Evolutionary conservation across 2,329 filamentous ascomycete species (phyloP), one percentile per base, ranked within the genome.

Genomic region (Calonectria hongkongensis): DNA sequence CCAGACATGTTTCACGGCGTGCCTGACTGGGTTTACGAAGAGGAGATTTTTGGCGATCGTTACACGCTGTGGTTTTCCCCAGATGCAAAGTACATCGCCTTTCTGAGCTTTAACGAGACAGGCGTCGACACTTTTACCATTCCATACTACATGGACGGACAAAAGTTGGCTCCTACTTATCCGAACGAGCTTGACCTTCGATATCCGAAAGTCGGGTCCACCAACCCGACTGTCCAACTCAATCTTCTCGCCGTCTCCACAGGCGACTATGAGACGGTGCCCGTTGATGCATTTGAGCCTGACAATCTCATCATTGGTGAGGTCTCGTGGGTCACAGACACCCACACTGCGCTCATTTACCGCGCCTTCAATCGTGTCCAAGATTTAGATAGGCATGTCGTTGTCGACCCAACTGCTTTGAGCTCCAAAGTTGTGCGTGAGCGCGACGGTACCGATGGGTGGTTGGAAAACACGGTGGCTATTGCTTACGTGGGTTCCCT

Each of bases 51-150:
- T 74, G 84, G 87, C 5, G 91, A 89, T 2, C 94, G 94, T 76
- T 95, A 90, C 72, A 95, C 94, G 2, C 95, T 96, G 0, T 98
- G 96, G 96, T 98, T 95, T 94, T 96, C 95, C 18, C 90, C 93
- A 28, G 95, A 97, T 82, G 95, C 95, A 47, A 92, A 95, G 79
- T 98, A 94, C 81, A 84, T 98, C 70, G 95, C 96, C 4, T 98
- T 97, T 82, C 86, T 98, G 73, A 92, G 95, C 60, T 98, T 97
- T 8, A 96, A 98, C 81, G 92, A 94, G 85, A 93, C 92, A 0
- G 92, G 91, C 1, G 92, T 94, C 8, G 88, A 87, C 3, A 93
- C 91, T 1, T 94, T 90, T 81, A 90, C 88, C 0, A 87, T 94
- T 13, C 90, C 91, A 0, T 94, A 93, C 82, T 94, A 91, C 81